Base-by-base conservation (phyloP, 1,139 yeast genomes). In the Suhomyces wounanorum region DNA sequence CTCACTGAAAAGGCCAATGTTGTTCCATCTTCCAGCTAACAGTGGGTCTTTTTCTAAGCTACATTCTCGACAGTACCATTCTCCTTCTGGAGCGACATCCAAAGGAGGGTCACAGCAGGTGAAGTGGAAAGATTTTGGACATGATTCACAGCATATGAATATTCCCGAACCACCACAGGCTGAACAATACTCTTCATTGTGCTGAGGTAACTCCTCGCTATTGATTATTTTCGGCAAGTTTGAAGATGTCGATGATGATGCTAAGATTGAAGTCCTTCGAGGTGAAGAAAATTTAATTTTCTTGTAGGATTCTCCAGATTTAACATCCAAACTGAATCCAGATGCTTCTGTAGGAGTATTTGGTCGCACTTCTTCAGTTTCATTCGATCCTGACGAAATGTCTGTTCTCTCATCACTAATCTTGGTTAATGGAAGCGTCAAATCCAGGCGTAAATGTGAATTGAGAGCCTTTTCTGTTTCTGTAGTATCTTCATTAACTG, bases 81-180 rank as follows among this genome's bases (percentile, higher is more conserved):
- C 90, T 30, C 89, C 97, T 49, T 87, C 95, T 0, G 97, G 97
- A 8, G 91, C 74, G 40, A 82, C 78, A 55, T 87, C 94, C 25
- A 87, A 69, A 0, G 99, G 98, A 2, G 98, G 98, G 59, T 89
- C 88, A 55, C 94, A 82, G 66, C 99, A 94, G 11, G 89, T 78
- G 63, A 94, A 90, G 64, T 94, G 99, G 67, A 92, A 94, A 1
- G 97, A 89, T 61, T 80, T 81, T 0, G 97, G 97, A 67, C 99
- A 94, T 2, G 89, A 78, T 59, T 94, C 99, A 70, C 99, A 94
- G 68, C 98, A 94, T 30, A 94, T 76, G 57, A 94, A 90, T 37
- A 89, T 78, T 8, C 99, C 99, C 0, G 92, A 76, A 26, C 91
- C 90, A 1, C 95, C 91, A 69, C 99, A 94, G 0, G 95, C 79